phyloP scores from a whole-genome alignment of 257 asterid species.

The Coffea canephora region DNA sequence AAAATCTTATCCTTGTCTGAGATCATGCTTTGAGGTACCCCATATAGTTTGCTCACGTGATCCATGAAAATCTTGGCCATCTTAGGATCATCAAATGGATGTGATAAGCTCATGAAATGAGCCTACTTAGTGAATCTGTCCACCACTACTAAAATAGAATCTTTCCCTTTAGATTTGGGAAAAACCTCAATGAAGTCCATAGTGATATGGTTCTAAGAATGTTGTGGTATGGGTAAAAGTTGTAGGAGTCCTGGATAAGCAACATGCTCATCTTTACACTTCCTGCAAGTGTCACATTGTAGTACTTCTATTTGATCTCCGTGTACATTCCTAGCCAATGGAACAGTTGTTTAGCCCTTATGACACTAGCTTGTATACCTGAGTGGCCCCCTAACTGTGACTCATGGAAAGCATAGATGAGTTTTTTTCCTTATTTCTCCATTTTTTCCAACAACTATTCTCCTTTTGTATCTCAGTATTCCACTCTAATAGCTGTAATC shows the following conservation, averaged over 20 bases:
- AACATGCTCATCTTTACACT: not conserved
- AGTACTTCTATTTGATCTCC: no score
- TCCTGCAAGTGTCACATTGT: no score
- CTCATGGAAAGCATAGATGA: no score
- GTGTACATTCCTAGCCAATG: not conserved
- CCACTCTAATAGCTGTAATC: not conserved
- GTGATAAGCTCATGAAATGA: not conserved
- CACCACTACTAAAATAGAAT: not conserved
- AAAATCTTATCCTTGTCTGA: not conserved
- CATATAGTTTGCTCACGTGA: not conserved
- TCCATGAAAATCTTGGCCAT: not conserved
- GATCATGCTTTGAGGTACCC: not conserved
- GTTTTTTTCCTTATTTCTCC: not conserved
- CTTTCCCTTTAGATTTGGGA: not conserved
- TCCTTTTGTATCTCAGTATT: not conserved
- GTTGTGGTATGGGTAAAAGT: fast-evolving
- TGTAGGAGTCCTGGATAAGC: not conserved
- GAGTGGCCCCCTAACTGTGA: no score
- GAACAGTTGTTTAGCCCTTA: not conserved
- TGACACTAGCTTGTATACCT: no score
- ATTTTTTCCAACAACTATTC: not conserved
- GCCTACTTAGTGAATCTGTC: not conserved
- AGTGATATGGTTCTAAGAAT: not conserved
- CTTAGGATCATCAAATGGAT: not conserved
- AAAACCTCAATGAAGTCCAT: not conserved